phyloP scores from a whole-genome alignment of 1,284 basidiomycete genomes.

The Apiotrichum gamsii region DNA sequence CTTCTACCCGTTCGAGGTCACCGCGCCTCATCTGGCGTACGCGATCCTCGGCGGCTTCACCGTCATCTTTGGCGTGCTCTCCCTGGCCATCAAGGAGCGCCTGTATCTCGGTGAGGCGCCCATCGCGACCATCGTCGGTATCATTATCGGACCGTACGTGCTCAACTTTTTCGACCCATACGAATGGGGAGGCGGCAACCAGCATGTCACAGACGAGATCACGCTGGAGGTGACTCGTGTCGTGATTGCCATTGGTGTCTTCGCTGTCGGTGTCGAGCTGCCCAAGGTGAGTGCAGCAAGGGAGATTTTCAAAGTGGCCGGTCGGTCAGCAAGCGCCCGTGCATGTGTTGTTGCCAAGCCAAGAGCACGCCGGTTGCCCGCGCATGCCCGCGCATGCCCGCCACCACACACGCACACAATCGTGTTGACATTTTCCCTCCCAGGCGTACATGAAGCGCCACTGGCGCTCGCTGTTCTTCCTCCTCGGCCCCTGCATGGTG shows the following conservation, averaged over 20 bases:
- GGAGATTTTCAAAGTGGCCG: no score
- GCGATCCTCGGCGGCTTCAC: conserved; percentile 77
- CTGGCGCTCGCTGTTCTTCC: conserved; percentile 80
- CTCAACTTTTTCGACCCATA: conserved; percentile 80
- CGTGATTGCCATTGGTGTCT: conserved; percentile 93
- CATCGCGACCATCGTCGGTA: conserved; percentile 89
- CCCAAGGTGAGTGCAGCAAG: conserved; percentile 58
- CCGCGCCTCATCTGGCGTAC: conserved; percentile 55
- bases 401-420: no score
- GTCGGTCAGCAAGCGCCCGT: no score
- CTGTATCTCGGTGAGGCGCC: conserved; percentile 95
- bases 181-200: conserved; percentile 60
- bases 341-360: no score
- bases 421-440: no score
- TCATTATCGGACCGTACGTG: conserved; percentile 83
- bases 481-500: conserved; percentile 80
- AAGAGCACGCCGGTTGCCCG: neutral
- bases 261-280: conserved; percentile 93
- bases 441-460: conserved; percentile 79
- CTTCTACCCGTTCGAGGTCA: conserved; percentile 47
- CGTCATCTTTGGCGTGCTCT: conserved; percentile 80
- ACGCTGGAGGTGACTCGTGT: conserved; percentile 90
- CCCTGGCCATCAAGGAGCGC: conserved; percentile 80
- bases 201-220: conserved; percentile 59
- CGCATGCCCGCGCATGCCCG: no score